Evolutionary conservation across 1,284 basidiomycete species (phyloP).

Genomic region (Ustilago tritici): DNA sequence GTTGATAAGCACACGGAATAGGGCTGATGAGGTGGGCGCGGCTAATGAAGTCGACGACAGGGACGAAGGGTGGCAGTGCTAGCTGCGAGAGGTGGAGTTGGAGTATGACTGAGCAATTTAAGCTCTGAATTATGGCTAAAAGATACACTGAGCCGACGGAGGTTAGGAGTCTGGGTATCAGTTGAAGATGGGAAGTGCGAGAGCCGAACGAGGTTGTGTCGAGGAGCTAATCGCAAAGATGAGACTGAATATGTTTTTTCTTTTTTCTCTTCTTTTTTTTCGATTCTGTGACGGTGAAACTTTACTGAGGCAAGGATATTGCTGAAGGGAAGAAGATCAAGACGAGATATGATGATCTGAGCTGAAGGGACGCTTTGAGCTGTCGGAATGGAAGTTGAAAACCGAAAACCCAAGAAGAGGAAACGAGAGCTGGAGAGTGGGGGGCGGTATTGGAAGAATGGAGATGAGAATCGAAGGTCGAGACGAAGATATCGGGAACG

Average conservation of each 20-base stretch:
- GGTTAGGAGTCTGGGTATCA: neutral
- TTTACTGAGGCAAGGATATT: conserved; percentile 1
- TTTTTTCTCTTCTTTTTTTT: neutral
- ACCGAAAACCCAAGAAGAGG: conserved; percentile 1
- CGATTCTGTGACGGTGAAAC: neutral
- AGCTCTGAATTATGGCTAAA: neutral
- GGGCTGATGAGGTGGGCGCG: neutral
- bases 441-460: neutral
- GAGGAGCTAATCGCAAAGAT: neutral
- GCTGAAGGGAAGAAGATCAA: neutral
- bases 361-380: neutral
- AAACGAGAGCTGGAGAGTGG: conserved; percentile 2
- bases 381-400: conserved; percentile 1
- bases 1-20: neutral
- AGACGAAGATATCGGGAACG: conserved; percentile 3
- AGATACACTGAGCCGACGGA: neutral
- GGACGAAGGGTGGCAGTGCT: conserved; percentile 3
- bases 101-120: neutral
- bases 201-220: neutral
- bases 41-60: conserved; percentile 3
- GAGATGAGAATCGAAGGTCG: neutral
- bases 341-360: neutral
- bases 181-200: neutral
- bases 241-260: neutral
- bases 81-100: conserved; percentile 1